A percentile compares a stretch with the other conserved stretches of the same genome.
Conservation (phyloP, 2,329 filamentous ascomycete species). For the Setomelanomma holmii region DNA sequence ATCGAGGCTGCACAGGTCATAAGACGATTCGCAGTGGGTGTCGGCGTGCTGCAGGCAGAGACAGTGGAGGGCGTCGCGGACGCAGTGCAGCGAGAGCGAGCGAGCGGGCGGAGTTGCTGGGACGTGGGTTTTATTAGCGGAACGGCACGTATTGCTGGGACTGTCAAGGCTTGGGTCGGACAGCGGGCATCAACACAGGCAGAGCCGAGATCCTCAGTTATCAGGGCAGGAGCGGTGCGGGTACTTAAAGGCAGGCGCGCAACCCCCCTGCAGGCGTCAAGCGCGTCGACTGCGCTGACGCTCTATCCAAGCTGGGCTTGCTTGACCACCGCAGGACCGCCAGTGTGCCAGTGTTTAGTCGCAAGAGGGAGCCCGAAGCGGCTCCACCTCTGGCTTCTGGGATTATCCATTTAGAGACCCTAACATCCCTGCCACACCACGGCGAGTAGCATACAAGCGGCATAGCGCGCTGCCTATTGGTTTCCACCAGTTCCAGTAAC, state of each 20-base stretch:
- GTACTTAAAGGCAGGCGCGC: slow-evolving; percentile 27
- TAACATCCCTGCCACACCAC: slow-evolving; percentile 21
- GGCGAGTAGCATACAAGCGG: slow-evolving; percentile 21
- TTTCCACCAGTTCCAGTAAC: background rate
- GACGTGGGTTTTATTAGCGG: background rate
- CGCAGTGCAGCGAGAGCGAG: slow-evolving; percentile 1
- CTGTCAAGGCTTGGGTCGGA: background rate
- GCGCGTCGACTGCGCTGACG: slow-evolving; percentile 20
- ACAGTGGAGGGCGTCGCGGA: background rate
- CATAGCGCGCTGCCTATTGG: slow-evolving; percentile 20
- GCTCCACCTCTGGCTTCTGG: slow-evolving; percentile 23
- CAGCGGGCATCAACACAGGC: slow-evolving; percentile 18
- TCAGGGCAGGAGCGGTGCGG: slow-evolving; percentile 28
- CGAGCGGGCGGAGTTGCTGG: slow-evolving; percentile 4
- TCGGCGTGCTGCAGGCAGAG: slow-evolving; percentile 5
- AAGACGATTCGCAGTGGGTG: slow-evolving; percentile 15
- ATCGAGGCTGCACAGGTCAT: slow-evolving; percentile 24
- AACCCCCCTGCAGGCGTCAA: slow-evolving; percentile 30
- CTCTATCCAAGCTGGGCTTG: too few species aligned
- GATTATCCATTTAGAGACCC: too few species aligned
- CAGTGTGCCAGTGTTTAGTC: too few species aligned
- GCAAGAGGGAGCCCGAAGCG: too few species aligned
- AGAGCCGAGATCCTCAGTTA: slow-evolving; percentile 30
- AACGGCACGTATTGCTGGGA: slow-evolving; percentile 20
- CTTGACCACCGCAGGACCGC: background rate